Conservation (phyloP, 192 early-diverging fungal genomes). For the Nowakowskiella sp. region DNA sequence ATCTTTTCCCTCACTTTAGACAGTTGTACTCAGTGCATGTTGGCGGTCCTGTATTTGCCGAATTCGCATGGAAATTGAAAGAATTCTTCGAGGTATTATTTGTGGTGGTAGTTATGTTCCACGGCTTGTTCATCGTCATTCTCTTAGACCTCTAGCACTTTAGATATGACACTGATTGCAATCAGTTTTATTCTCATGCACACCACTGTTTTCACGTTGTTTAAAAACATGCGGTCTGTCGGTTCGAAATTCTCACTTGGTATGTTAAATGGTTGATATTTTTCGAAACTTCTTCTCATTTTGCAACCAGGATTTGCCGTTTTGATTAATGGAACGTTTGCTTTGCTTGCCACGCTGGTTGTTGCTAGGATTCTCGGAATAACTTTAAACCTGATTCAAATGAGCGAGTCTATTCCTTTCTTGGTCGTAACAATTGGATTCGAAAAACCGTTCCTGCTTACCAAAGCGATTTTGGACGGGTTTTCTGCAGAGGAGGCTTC, state of each 20-base stretch:
- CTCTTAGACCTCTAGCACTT: constrained; percentile 54
- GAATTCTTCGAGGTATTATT: constrained; percentile 55
- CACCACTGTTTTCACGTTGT: constrained; percentile 69
- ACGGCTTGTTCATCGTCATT: constrained; percentile 11
- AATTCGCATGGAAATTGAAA: constrained; percentile 50
- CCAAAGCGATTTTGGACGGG: constrained; percentile 68
- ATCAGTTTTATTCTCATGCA: constrained; percentile 76
- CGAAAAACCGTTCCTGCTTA: constrained; percentile 75
- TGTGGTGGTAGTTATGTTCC: constrained; percentile 3
- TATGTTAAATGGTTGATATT: constrained; percentile 3
- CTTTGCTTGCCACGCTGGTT: constrained; percentile 24
- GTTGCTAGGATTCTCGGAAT: constrained; percentile 21
- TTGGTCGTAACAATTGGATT: constrained; percentile 86
- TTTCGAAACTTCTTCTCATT: constrained; percentile 40
- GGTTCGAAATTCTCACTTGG: constrained; percentile 73
- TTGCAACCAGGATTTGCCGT: constrained; percentile 36
- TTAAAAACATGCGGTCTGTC: constrained; percentile 74
- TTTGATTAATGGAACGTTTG: constrained; percentile 23
- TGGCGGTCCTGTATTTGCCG: constrained; percentile 12
- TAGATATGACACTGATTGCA: constrained; percentile 72
- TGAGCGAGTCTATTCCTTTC: constrained; percentile 79
- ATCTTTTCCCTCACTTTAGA: constrained; percentile 8
- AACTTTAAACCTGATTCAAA: constrained; percentile 23
- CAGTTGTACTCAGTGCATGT: neutral
- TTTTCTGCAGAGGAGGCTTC: constrained; percentile 3